These are phyloP conservation scores for Porcisia hertigi DNA, from an alignment of 208 protist genomes.

Conservation along the genomic window DNA sequence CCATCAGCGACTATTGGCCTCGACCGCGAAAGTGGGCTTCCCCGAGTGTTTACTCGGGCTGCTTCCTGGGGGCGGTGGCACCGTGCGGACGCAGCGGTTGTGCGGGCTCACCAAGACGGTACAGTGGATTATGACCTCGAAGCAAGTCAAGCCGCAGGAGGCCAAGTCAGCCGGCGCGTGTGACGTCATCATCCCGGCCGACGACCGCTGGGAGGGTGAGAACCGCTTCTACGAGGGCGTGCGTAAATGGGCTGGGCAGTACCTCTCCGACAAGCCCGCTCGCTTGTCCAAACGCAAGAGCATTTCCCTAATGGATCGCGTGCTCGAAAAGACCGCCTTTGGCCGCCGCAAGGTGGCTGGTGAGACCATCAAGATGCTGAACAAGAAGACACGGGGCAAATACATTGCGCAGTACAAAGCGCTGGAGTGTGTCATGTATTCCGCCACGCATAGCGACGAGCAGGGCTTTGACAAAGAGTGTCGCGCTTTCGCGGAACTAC, in stretches of 20 bases:
- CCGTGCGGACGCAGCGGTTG: slow-evolving; percentile 93
- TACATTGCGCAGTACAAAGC: slow-evolving; percentile 95
- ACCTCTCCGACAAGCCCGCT: slow-evolving; percentile 58
- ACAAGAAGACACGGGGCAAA: slow-evolving; percentile 92
- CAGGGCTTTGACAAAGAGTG: slow-evolving; percentile 69
- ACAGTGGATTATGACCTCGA: slow-evolving; percentile 87
- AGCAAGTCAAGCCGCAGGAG: slow-evolving; percentile 63
- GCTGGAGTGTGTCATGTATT: slow-evolving; percentile 86
- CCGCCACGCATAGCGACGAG: slow-evolving; percentile 55
- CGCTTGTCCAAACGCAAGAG: slow-evolving; percentile 49
- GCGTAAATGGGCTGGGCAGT: slow-evolving; percentile 56
- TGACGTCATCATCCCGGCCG: slow-evolving; percentile 50
- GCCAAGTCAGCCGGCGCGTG: slow-evolving; percentile 81
- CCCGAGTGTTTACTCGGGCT: slow-evolving; percentile 94
- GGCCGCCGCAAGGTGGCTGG: slow-evolving; percentile 58
- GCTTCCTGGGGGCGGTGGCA: slow-evolving; percentile 94
- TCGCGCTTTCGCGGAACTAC: slow-evolving; percentile 78
- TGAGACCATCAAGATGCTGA: slow-evolving; percentile 64
- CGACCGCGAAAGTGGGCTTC: slow-evolving; percentile 64
- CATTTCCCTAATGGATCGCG: slow-evolving; percentile 48
- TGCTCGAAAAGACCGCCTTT: slow-evolving; percentile 63
- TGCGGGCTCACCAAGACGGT: slow-evolving; percentile 89
- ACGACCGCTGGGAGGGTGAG: slow-evolving; percentile 66
- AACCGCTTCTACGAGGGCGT: slow-evolving; percentile 75
- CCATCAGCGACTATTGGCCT: slow-evolving; percentile 82